phyloP scores from a whole-genome alignment of 2,329 filamentous ascomycete species.

The Keithomyces neogunnii region DNA sequence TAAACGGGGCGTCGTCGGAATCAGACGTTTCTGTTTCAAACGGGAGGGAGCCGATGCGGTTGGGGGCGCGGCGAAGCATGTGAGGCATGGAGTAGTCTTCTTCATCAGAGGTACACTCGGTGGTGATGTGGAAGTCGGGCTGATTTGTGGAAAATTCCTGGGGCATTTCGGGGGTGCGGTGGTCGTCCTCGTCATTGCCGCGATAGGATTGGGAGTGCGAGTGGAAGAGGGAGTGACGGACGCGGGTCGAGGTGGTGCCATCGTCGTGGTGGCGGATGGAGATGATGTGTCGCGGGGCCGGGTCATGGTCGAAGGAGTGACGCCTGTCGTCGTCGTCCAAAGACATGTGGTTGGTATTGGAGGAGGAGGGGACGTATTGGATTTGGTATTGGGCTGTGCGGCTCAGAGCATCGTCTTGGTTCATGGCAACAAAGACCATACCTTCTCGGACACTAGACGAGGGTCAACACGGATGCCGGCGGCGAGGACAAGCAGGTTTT shows the following conservation, averaged over 20 bases:
- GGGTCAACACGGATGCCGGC: constrained; percentile 16
- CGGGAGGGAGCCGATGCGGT: constrained; percentile 45
- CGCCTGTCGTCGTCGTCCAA: constrained; percentile 1
- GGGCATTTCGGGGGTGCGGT: constrained; percentile 46
- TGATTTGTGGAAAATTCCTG: constrained; percentile 41
- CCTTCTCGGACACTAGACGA: constrained; percentile 70
- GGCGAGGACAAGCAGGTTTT: constrained; percentile 5
- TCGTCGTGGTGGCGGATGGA: constrained; percentile 46
- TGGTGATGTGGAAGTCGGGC: constrained; percentile 46
- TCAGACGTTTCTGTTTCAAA: constrained; percentile 41
- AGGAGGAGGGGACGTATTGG: constrained; percentile 41
- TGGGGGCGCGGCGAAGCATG: constrained; percentile 32
- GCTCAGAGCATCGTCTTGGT: constrained; percentile 63
- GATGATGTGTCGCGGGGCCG: constrained; percentile 28
- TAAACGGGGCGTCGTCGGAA: constrained; percentile 22
- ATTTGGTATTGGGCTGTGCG: constrained; percentile 70
- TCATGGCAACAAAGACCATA: constrained; percentile 87
- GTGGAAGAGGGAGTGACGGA: constrained; percentile 2
- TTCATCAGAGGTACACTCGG: constrained; percentile 53
- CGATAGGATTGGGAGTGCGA: constrained; percentile 18
- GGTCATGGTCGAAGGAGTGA: constrained; percentile 9
- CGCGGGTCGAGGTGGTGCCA: constrained; percentile 28
- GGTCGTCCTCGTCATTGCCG: constrained; percentile 34
- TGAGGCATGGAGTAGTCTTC: constrained; percentile 23
- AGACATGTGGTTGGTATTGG: constrained; percentile 1